Evolutionary conservation across 768 basidiomycete genomes (phyloP).

Genomic region (Phallus indusiatus): DNA sequence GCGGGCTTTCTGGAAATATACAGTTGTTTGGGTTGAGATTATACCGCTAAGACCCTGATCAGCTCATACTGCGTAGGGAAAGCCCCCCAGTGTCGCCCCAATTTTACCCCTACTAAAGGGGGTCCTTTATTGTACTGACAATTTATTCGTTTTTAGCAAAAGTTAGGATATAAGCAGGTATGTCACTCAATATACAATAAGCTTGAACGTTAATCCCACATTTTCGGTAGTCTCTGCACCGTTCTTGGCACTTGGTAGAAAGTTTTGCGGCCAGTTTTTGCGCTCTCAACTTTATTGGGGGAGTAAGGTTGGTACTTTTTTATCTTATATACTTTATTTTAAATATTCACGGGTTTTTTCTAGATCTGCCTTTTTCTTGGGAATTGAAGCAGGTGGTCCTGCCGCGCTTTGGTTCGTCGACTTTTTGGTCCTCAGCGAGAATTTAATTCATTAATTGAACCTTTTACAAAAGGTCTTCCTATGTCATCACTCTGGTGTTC

Average conservation of each 20-base stretch:
- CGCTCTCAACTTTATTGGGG: conserved; percentile 85
- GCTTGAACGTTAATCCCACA: conserved; percentile 4
- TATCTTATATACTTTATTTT: conserved; percentile 3
- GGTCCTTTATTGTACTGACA: conserved; percentile 43
- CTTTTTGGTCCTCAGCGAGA: neutral
- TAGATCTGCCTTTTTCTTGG: conserved; percentile 73
- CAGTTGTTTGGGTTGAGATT: conserved; percentile 74
- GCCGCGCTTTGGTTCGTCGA: conserved; percentile 65
- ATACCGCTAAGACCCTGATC: conserved; percentile 97
- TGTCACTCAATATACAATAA: neutral
- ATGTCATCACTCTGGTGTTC: conserved; percentile 71
- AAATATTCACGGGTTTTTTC: neutral
- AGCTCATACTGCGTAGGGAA: conserved; percentile 99
- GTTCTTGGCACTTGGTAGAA: conserved; percentile 74
- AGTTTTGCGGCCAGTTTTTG: conserved; percentile 85
- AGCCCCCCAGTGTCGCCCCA: conserved; percentile 66
- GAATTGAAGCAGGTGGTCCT: conserved; percentile 77
- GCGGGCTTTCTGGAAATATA: conserved; percentile 18
- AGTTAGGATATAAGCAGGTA: conserved; percentile 76
- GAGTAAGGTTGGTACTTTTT: conserved; percentile 48
- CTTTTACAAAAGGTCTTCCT: conserved; percentile 72
- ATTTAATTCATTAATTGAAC: conserved; percentile 9
- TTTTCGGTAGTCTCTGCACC: conserved; percentile 65
- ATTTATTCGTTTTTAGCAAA: conserved; percentile 39
- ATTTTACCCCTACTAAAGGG: conserved; percentile 29